Evolutionary conservation across 345 rosid species (phyloP).

Genomic region (Euclidium syriacum): DNA sequence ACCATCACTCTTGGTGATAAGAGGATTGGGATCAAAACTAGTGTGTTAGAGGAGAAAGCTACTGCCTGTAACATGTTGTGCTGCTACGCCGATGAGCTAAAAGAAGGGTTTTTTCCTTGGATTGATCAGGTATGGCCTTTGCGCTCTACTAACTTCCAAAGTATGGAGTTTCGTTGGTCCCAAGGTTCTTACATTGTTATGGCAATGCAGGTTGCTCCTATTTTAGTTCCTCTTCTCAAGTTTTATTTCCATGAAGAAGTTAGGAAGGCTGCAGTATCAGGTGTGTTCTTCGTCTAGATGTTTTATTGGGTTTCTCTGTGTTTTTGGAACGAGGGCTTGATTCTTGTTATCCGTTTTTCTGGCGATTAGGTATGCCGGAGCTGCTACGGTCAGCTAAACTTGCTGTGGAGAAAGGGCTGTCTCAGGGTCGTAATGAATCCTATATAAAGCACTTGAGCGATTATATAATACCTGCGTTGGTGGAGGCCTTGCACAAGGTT

Average conservation of each 20-base stretch:
- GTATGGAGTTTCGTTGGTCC: neutral
- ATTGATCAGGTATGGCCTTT: slow-evolving; percentile 32
- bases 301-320: neutral
- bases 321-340: neutral
- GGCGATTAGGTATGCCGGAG: slow-evolving; percentile 57
- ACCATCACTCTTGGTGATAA: slow-evolving; percentile 75
- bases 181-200: neutral
- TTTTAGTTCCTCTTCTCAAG: slow-evolving; percentile 65
- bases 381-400: slow-evolving; percentile 57
- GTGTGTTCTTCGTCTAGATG: slow-evolving; percentile 22
- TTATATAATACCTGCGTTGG: slow-evolving; percentile 55
- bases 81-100: slow-evolving; percentile 62
- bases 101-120: slow-evolving; percentile 62
- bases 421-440: slow-evolving; percentile 57
- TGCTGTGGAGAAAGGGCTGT: slow-evolving; percentile 59
- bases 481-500: slow-evolving; percentile 74
- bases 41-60: slow-evolving; percentile 59
- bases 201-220: slow-evolving; percentile 52
- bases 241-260: slow-evolving; percentile 78
- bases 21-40: slow-evolving; percentile 61
- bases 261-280: slow-evolving; percentile 79
- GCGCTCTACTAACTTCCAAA: neutral
- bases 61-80: slow-evolving; percentile 67
- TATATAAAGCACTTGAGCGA: slow-evolving; percentile 60
- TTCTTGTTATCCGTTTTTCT: neutral